Percentiles rank a stretch among this genome's conserved stretches.
Conservation (phyloP, 164 flowering plant species). For the Akebia trifoliata region DNA sequence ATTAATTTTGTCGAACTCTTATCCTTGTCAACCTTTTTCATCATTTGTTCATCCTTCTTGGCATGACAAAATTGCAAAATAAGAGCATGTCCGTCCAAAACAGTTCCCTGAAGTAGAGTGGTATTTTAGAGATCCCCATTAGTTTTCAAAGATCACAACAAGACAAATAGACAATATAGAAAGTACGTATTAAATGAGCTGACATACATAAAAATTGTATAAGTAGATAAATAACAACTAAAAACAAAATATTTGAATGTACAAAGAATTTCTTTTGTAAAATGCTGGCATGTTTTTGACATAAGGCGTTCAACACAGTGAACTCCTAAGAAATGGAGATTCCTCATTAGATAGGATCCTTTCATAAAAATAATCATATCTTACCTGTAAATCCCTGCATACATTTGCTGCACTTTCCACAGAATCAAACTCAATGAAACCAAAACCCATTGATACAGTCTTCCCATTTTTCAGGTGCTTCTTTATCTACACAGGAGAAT, state of each 20-base stretch:
- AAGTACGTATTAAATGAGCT: too few relatives aligned
- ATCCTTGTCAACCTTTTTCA: slow-evolving; percentile 50
- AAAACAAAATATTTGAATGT: too few relatives aligned
- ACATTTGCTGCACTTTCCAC: slow-evolving; percentile 67
- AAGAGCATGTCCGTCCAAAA: slow-evolving; percentile 93
- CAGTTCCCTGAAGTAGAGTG: slow-evolving; percentile 59
- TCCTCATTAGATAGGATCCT: too few relatives aligned
- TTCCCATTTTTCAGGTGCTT: slow-evolving; percentile 86
- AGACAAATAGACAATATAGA: background rate
- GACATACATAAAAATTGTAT: too few relatives aligned
- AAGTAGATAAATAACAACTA: too few relatives aligned
- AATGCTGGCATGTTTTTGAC: too few relatives aligned
- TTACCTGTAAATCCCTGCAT: slow-evolving; percentile 85
- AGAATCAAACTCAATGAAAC: slow-evolving; percentile 87
- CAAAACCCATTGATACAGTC: slow-evolving; percentile 86
- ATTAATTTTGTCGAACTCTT: slow-evolving; percentile 77
- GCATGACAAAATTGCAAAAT: slow-evolving; percentile 73
- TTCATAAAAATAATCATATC: too few relatives aligned
- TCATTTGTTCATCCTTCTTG: slow-evolving; percentile 47
- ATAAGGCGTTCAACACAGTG: too few relatives aligned
- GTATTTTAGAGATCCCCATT: background rate
- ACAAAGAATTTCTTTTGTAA: too few relatives aligned
- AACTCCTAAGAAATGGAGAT: too few relatives aligned
- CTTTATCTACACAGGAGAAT: slow-evolving; percentile 48
- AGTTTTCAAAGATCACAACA: background rate